These are phyloP conservation scores for Scolecobasidium constrictum DNA, from an alignment of 2,329 filamentous ascomycete genomes.

Conservation along the genomic window DNA sequence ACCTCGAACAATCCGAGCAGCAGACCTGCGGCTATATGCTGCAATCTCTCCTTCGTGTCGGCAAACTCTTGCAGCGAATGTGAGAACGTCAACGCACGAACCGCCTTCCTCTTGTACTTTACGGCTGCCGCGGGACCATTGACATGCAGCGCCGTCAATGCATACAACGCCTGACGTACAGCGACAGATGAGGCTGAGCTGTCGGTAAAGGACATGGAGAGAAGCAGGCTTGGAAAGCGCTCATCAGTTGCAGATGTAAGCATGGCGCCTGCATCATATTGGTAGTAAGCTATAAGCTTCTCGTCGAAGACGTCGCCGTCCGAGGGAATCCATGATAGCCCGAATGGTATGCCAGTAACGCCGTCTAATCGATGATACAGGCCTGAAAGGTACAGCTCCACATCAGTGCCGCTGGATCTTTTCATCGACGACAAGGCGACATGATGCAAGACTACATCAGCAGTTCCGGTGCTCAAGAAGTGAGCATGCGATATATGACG, in stretches of 20 bases:
- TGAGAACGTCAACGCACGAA: constrained; percentile 6
- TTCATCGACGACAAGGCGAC: no score
- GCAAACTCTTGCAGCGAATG: constrained; percentile 9
- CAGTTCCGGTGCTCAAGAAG: background rate
- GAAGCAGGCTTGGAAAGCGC: constrained; percentile 9
- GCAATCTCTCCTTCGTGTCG: constrained; percentile 9
- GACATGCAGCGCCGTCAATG: constrained; percentile 12
- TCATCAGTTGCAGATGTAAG: constrained; percentile 10
- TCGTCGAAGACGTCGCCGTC: constrained; percentile 11
- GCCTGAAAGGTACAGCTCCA: background rate
- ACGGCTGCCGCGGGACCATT: constrained; percentile 8
- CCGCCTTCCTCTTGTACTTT: constrained; percentile 11
- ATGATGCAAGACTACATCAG: background rate
- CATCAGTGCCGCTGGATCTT: background rate
- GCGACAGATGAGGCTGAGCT: constrained; percentile 10
- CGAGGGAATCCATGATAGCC: background rate
- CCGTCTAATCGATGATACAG: constrained; percentile 12
- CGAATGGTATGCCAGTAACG: background rate
- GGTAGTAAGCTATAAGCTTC: constrained; percentile 8
- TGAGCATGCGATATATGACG: background rate
- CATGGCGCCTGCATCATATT: no score
- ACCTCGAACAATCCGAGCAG: constrained; percentile 14
- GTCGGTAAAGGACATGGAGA: constrained; percentile 13
- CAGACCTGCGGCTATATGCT: constrained; percentile 12
- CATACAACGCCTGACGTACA: constrained; percentile 12